These are phyloP conservation scores for Aureobasidium sp. DNA, from an alignment of 2,329 filamentous ascomycete species.

Conservation along the genomic window DNA sequence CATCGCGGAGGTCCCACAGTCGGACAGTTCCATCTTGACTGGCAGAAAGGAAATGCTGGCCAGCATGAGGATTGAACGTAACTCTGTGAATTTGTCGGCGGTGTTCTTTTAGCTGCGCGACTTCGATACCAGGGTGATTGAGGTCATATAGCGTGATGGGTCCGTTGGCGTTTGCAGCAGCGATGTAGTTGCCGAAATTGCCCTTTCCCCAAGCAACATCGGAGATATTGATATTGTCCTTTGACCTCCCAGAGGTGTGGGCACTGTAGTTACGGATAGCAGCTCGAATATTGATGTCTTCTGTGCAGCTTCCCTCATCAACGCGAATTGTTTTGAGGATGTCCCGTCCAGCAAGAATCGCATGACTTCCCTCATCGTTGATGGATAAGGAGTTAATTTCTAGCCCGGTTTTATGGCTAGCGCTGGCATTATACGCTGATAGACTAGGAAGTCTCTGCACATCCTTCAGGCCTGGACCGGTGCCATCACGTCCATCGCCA, in stretches of 20 bases:
- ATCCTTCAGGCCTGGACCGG: constrained; percentile 19
- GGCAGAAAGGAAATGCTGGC: constrained; percentile 53
- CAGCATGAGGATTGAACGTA: constrained; percentile 56
- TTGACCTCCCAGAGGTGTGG: constrained; percentile 10
- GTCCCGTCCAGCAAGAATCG: constrained; percentile 56
- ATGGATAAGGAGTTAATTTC: constrained; percentile 56
- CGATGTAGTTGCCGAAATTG: constrained; percentile 51
- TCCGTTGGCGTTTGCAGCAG: constrained; percentile 56
- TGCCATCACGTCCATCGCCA: constrained; percentile 29
- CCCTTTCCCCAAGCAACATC: constrained; percentile 63
- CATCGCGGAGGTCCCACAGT: constrained; percentile 55
- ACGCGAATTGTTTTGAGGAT: constrained; percentile 58
- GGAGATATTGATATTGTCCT: constrained; percentile 51
- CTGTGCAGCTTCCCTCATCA: constrained; percentile 47
- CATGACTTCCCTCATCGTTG: constrained; percentile 55
- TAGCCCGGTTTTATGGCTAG: constrained; percentile 56
- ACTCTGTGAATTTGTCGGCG: constrained; percentile 57
- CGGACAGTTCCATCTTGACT: constrained; percentile 57
- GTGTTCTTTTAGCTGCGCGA: constrained; percentile 56
- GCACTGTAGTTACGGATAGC: constrained; percentile 44
- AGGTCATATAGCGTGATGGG: constrained; percentile 59
- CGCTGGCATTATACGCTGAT: constrained; percentile 39
- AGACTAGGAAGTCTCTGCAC: constrained; percentile 14
- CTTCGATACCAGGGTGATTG: constrained; percentile 51
- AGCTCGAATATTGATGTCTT: constrained; percentile 56